Percentiles rank a stretch among this genome's conserved stretches.
These are phyloP conservation scores for Multifurca ochricompacta DNA, from an alignment of 768 basidiomycete species.

Conservation along the genomic window DNA sequence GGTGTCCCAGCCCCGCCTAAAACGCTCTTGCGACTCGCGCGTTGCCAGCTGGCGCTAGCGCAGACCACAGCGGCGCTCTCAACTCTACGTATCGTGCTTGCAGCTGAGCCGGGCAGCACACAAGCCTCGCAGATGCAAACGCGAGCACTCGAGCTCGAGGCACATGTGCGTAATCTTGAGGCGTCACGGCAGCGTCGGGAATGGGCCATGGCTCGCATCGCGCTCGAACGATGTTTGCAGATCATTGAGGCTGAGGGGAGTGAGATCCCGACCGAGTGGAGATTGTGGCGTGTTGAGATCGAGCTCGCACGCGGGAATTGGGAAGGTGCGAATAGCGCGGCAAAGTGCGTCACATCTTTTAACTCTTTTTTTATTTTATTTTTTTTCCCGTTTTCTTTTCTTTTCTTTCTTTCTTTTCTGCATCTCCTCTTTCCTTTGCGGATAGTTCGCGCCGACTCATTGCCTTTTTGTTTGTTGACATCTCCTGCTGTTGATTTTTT, in stretches of 20 bases:
- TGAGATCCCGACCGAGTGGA: slow-evolving; percentile 73
- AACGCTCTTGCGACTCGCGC: slow-evolving; percentile 73
- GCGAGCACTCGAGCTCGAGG: slow-evolving; percentile 53
- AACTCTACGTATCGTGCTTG: slow-evolving; percentile 52
- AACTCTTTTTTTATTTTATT: no score
- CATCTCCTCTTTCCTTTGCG: neutral
- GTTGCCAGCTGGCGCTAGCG: slow-evolving; percentile 79
- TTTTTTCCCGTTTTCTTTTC: neutral
- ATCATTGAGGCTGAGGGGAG: slow-evolving; percentile 68
- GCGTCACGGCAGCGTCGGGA: slow-evolving; percentile 49
- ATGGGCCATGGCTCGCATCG: slow-evolving; percentile 73
- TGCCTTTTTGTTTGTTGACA: neutral
- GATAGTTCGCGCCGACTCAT: neutral
- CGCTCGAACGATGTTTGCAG: slow-evolving; percentile 70
- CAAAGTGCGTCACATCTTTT: slow-evolving; percentile 71
- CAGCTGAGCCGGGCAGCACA: neutral
- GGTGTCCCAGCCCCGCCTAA: slow-evolving; percentile 47
- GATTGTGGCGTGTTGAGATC: slow-evolving; percentile 70
- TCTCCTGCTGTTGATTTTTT: no score
- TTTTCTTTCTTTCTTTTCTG: neutral
- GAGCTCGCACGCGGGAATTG: slow-evolving; percentile 62
- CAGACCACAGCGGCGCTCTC: slow-evolving; percentile 58
- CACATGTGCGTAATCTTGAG: slow-evolving; percentile 58
- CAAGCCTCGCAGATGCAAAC: slow-evolving; percentile 40
- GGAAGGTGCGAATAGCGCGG: slow-evolving; percentile 67